Evolutionary conservation across 306 rosid species (phyloP), one percentile per base, ranked within the genome.

Genomic region (Chamaecrista fasciculata): DNA sequence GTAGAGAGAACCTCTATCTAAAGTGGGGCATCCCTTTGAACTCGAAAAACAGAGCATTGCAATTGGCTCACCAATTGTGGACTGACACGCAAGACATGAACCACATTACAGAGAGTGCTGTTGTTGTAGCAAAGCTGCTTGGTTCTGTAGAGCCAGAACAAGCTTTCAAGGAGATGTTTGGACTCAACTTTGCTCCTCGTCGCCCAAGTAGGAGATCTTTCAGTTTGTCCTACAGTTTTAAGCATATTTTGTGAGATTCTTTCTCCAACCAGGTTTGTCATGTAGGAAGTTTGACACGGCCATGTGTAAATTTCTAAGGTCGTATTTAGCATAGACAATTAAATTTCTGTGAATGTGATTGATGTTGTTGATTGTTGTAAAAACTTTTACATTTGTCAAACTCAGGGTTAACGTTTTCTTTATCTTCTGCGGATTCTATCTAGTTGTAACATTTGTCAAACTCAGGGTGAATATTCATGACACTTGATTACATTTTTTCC

Each of bases 161-260:
- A 20, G 99, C 99, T 21, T 87, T 82, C 82, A 95, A 83, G 92
- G 99, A 91, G 83, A 91, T 95, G 99, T 95, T 95, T 78, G 99
- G 96, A 10, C 99, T 95, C 69, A 91, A 87, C 84, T 91, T 95
- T 77, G 77, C 89, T n/a, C 95, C 96, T 25, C 50, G 86, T 25
- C 76, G 78, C n/a, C 53, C 89, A 4, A 73, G 75, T 72, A 76
- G 78, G 67, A 91, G 50, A 80, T 81, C 80, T 72, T 73, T 71
- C 42, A 69, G 83, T 55, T 81, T 91, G 89, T 60, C 83, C 14
- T 70, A 75, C 43, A 78, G 85, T 36, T 39, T 86, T 70, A 82
- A 62, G 75, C 46, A 66, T 67, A 81, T 82, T 28, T 83, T 86
- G 75, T 85, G 80, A 83, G 74, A 16, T 65, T 70, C 1, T 40